Conservation (phyloP, 352 stramenopile species). For the Phytophthora pluvialis region DNA sequence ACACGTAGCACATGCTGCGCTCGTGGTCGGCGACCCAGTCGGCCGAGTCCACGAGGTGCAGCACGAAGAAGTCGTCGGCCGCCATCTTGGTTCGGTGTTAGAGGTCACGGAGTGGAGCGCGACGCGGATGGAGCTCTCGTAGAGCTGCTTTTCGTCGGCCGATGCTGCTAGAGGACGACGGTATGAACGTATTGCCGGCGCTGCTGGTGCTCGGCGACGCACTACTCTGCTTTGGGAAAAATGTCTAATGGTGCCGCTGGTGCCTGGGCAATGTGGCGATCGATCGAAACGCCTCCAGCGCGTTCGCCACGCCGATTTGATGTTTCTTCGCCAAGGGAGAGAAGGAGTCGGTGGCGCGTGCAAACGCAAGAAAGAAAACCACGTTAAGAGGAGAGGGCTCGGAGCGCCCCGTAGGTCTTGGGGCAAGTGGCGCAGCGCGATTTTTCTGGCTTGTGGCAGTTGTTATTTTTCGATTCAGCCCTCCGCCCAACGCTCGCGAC, state of each 20-base stretch:
- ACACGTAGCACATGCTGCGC: conserved; percentile 76
- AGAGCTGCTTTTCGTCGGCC: conserved; percentile 1
- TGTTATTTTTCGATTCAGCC: conserved; percentile 26
- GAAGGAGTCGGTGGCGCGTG: conserved; percentile 32
- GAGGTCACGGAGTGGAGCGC: not conserved
- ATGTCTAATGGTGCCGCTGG: conserved; percentile 22
- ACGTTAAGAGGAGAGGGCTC: not conserved
- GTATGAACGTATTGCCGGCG: not conserved
- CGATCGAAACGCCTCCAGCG: conserved; percentile 21
- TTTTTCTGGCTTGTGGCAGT: conserved; percentile 34
- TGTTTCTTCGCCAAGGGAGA: conserved; percentile 15
- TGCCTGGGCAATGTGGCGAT: conserved; percentile 19
- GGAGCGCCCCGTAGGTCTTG: not conserved
- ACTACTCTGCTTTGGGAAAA: conserved; percentile 16
- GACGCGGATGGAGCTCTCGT: too few relatives aligned
- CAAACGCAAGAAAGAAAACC: conserved; percentile 25
- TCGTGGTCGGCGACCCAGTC: conserved; percentile 84
- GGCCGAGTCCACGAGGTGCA: conserved; percentile 73
- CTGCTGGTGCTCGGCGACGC: not conserved
- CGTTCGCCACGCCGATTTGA: conserved; percentile 5
- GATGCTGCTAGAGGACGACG: conserved; percentile 1
- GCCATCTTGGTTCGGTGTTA: conserved; percentile 26
- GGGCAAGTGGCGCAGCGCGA: conserved; percentile 2
- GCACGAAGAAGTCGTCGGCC: conserved; percentile 63
- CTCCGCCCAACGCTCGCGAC: conserved; percentile 20